Percentiles rank a stretch among this genome's conserved stretches.
These are phyloP conservation scores for Phaseolus lunatus DNA, from an alignment of 306 rosid species.

Conservation along the genomic window DNA sequence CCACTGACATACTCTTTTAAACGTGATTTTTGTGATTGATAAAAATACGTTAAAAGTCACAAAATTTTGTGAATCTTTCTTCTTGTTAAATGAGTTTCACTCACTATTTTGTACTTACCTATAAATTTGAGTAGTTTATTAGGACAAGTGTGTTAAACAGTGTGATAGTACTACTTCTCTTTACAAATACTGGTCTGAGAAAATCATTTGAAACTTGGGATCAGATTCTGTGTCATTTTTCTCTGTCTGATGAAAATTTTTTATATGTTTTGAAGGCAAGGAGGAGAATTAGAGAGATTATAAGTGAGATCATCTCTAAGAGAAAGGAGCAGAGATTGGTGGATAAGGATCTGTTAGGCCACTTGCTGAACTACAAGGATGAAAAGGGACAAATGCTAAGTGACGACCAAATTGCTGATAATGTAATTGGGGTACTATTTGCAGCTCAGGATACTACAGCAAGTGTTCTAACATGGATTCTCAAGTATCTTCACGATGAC, in stretches of 20 bases:
- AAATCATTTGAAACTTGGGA: constrained; percentile 2
- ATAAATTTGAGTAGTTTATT: not conserved
- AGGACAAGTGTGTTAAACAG: not conserved
- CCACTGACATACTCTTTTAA: not conserved
- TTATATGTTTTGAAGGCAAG: constrained; percentile 64
- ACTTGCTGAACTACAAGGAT: constrained; percentile 65
- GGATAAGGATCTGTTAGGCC: constrained; percentile 70
- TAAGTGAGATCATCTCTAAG: constrained; percentile 68
- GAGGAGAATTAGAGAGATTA: constrained; percentile 66
- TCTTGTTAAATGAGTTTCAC: not conserved
- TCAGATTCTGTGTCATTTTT: constrained; percentile 12
- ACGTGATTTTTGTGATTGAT: not conserved
- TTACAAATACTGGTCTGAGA: not conserved
- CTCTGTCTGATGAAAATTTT: constrained; percentile 5
- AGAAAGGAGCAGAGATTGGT: constrained; percentile 63
- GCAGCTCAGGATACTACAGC: constrained; percentile 99
- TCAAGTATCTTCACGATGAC: constrained; percentile 85
- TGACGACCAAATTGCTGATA: constrained; percentile 87
- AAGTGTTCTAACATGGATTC: constrained; percentile 87
- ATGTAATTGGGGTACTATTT: constrained; percentile 84
- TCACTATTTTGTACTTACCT: not conserved
- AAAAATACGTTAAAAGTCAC: not conserved
- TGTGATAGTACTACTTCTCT: not conserved
- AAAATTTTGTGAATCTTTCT: not conserved
- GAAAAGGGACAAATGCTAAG: constrained; percentile 55